These are phyloP conservation scores for Diutina catenulata DNA, from an alignment of 1,139 yeast species.

Conservation along the genomic window DNA sequence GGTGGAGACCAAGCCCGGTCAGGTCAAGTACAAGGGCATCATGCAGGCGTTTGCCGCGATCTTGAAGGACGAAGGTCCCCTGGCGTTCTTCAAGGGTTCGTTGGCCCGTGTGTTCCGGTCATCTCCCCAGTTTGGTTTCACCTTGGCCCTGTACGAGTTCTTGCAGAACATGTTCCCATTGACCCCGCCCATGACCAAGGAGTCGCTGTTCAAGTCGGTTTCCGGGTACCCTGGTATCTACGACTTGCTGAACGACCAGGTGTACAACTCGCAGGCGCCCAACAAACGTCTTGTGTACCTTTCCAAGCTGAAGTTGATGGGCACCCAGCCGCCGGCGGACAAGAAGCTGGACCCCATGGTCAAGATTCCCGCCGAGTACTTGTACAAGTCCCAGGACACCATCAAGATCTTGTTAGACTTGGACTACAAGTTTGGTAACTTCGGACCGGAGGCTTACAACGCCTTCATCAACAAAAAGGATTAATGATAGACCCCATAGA, in stretches of 20 bases:
- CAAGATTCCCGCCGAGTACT: conserved; percentile 35
- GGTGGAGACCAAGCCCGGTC: conserved; percentile 71
- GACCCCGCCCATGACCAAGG: conserved; percentile 34
- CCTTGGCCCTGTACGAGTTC: conserved; percentile 90
- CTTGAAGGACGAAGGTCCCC: conserved; percentile 58
- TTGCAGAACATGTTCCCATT: conserved; percentile 41
- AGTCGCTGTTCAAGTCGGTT: conserved; percentile 33
- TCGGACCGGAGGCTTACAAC: conserved; percentile 39
- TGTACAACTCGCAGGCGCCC: conserved; percentile 22
- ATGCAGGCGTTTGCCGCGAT: conserved; percentile 67
- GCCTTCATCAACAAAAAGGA: conserved; percentile 29
- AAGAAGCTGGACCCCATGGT: conserved; percentile 24
- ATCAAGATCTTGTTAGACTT: conserved; percentile 50
- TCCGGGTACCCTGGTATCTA: conserved; percentile 39
- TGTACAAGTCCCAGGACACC: conserved; percentile 51
- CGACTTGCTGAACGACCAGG: conserved; percentile 37
- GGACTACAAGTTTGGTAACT: conserved; percentile 50
- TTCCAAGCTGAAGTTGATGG: conserved; percentile 8
- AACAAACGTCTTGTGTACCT: conserved; percentile 15
- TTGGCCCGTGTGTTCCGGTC: conserved; percentile 91
- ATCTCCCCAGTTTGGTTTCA: conserved; percentile 96
- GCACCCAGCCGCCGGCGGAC: conserved; percentile 8
- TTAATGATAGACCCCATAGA: conserved; percentile 2
- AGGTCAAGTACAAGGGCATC: conserved; percentile 66
- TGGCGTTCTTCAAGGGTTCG: conserved; percentile 93